Percentiles rank a stretch among this genome's conserved stretches.
Conservation (phyloP, 306 rosid genomes). For the Glycine soja region DNA sequence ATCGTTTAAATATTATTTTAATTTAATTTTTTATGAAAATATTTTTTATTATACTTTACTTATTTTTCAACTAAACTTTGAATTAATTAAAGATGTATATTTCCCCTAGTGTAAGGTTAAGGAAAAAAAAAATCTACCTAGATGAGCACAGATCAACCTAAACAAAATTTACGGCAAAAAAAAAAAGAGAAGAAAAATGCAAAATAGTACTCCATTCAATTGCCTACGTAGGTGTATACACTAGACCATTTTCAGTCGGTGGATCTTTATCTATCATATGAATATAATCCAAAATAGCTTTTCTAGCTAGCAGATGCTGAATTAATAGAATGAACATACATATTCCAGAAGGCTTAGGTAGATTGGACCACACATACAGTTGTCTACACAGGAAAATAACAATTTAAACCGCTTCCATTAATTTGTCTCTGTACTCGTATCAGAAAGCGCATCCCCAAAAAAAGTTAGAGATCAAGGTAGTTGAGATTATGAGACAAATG, state of each 20-base stretch:
- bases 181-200: neutral
- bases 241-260: neutral
- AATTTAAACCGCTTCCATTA: constrained; percentile 19
- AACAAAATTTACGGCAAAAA: neutral
- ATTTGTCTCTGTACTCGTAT: constrained; percentile 13
- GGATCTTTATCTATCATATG: neutral
- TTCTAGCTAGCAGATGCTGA: constrained; percentile 11
- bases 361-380: constrained; percentile 51
- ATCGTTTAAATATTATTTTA: too few species aligned
- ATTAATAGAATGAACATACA: constrained; percentile 17
- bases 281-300: neutral
- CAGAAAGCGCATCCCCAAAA: constrained; percentile 37
- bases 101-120: too few species aligned
- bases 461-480: constrained; percentile 36
- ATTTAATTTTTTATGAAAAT: too few species aligned
- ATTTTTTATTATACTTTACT: too few species aligned
- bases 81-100: too few species aligned
- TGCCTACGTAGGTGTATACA: too few species aligned
- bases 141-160: neutral
- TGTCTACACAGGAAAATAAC: constrained; percentile 31
- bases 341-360: neutral
- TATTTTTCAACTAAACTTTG: too few species aligned
- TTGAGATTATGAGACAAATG: constrained; percentile 33
- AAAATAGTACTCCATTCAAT: neutral
- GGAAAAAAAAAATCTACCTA: too few species aligned